phyloP scores from a whole-genome alignment of 768 basidiomycete species.

The Boletus rubroflammeus region DNA sequence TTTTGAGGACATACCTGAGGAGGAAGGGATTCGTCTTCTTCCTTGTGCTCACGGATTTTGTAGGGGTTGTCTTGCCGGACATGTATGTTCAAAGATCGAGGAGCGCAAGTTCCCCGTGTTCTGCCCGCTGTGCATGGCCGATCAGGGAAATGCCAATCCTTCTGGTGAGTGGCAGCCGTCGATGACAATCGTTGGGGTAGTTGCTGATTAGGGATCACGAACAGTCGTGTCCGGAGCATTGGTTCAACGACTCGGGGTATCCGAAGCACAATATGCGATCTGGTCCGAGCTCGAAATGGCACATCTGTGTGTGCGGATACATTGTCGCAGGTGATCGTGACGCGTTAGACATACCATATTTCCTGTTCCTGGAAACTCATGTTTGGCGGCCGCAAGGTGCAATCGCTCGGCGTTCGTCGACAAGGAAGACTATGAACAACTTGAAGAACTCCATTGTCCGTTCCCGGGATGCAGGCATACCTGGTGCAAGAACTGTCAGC shows the following conservation, averaged over 20 bases:
- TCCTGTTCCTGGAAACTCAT: neutral
- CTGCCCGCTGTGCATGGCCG: constrained; percentile 54
- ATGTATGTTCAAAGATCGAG: constrained; percentile 44
- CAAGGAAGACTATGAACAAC: constrained; percentile 41
- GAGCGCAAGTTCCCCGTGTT: constrained; percentile 54
- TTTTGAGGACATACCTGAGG: constrained; percentile 42
- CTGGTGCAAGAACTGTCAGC: constrained; percentile 62
- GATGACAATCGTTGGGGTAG: neutral
- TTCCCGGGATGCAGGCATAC: constrained; percentile 43
- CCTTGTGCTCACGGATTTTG: constrained; percentile 54
- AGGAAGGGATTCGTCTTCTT: constrained; percentile 37
- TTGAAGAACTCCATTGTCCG: constrained; percentile 47
- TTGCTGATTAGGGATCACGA: neutral
- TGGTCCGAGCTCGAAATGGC: constrained; percentile 47
- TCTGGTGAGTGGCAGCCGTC: constrained; percentile 28
- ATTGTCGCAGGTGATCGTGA: constrained; percentile 45
- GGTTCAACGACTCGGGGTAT: constrained; percentile 40
- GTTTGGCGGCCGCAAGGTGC: constrained; percentile 48
- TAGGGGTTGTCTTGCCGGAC: constrained; percentile 44
- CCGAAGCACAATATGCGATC: constrained; percentile 37
- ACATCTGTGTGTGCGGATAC: constrained; percentile 37
- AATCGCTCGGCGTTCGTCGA: constrained; percentile 46
- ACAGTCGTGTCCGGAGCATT: constrained; percentile 38
- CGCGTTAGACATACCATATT: neutral
- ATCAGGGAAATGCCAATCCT: constrained; percentile 25